Base-by-base conservation (phyloP, 2,329 filamentous ascomycete genomes). In the Thyridium curvatum region DNA sequence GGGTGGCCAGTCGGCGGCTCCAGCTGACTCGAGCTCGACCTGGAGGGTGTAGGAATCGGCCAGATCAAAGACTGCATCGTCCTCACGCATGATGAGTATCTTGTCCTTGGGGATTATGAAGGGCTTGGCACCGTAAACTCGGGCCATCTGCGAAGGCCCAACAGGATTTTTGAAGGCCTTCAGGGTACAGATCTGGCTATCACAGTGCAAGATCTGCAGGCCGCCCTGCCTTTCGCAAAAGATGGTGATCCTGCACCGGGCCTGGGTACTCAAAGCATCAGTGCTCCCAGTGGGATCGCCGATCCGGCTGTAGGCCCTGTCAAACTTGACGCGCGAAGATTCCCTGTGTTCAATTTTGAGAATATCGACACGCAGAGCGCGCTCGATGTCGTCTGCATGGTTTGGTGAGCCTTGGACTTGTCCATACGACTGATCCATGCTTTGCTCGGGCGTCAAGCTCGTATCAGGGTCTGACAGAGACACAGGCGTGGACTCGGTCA, bases 121-220 rank as follows among this genome's bases (percentile, higher is more conserved):
- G 1, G 74, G 71, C 16, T 58, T 55, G 21, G 64, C 60, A 34
- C 74, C 50, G 45, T 69, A 65, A 18, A 78, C 59, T 34, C 69
- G 65, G 12, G 71, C 67, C 41, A 72, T 64, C 21, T 60, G 63
- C 33, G 67, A 62, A 36, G 64, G 62, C 18, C 64, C 68, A 37
- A 65, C 60, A 3, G 68, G 58, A 30, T 71, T 71, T 46, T 69
- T 67, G 49, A 67, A 71, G 3, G 72, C 60, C 37, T 63, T 68
- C 44, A 79, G 58, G 32, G 66, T 66, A 56, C 74, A 78, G 8
- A 69, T 55, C 49, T 78, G 72, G 44, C 67, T 75, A 49, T 74
- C 67, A 45, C 72, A 72, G 48, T 75, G 65, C 41, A 79, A 53
- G 7, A 74, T 58, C 37, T 66, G 60, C 18, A 59, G 51, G 42